Percentiles rank a stretch among this genome's conserved stretches.
Evolutionary conservation across 768 basidiomycete species (phyloP).

Genomic region (Dacryopinax primogenitus): DNA sequence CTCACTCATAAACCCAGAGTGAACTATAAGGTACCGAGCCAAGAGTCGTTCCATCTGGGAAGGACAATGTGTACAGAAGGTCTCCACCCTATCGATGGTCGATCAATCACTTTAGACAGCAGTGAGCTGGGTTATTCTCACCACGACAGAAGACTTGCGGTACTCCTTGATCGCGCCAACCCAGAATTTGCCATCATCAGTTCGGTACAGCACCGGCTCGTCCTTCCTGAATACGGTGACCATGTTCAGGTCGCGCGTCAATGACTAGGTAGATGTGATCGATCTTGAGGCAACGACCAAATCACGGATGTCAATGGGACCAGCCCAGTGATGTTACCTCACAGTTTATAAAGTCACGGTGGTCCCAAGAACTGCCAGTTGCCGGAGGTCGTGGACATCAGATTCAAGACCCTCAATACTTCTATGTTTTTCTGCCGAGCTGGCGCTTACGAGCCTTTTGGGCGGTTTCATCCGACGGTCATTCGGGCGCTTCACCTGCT

Average conservation of each 20-base stretch:
- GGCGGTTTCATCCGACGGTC: too few relatives aligned
- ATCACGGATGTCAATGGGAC: background rate
- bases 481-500: too few relatives aligned
- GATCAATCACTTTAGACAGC: background rate
- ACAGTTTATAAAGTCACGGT: background rate
- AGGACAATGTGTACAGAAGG: background rate
- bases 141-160: background rate
- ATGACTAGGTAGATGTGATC: background rate
- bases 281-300: background rate
- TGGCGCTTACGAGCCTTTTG: too few relatives aligned
- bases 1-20: background rate
- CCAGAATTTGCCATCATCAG: background rate
- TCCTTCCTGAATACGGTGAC: background rate
- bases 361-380: background rate
- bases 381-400: too few relatives aligned
- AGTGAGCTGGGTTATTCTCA: background rate
- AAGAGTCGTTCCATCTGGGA: background rate
- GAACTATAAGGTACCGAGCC: background rate
- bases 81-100: background rate
- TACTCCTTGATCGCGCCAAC: background rate
- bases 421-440: too few relatives aligned
- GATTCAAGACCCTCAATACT: too few relatives aligned
- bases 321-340: background rate
- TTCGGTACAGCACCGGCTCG: background rate
- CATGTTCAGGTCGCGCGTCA: background rate